Base-by-base conservation (phyloP, 371 early-diverging fungal genomes). In the Syncephalis fuscata region DNA sequence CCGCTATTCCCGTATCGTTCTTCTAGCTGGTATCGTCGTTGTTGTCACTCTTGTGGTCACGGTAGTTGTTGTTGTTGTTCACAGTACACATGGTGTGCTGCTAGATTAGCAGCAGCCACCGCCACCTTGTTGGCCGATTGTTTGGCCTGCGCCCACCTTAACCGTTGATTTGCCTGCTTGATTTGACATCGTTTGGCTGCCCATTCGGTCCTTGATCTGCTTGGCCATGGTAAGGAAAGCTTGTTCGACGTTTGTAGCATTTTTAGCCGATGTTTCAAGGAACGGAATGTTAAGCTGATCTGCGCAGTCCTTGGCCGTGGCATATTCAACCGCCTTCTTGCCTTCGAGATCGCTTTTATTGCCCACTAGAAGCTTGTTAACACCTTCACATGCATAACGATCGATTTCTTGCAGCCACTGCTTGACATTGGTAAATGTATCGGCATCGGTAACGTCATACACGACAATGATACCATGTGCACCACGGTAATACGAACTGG, bases 381-480 rank as follows among this genome's bases (percentile, higher is more conserved):
- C 75, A 36, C 66, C 82, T 57, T 91, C 89, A 24, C 81, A 82
- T 25, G 93, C 96, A 62, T 97, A 89, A 56, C 92, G 88, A 60
- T 91, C 90, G 64, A 99, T 94, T 65, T 99, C 97, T 50, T 86
- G 78, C 50, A 99, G 78, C 99, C 99, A 99, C 60, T 88, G 76
- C 67, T 78, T 78, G 25, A 85, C 83, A 59, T 85, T 82, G 58
- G 76, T 74, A 68, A 98, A 99, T 38, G 92, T 85, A 45, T 95
- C 85, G 59, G 78, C 77, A 67, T 98, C 95, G 3, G 94, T 92
- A 38, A 97, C 91, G 67, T 99, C 99, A 68, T 99, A 99, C 21
- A 95, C 95, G 37, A 99, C 82, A 57, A 99, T 78, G 50, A 99
- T 96, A 38, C 99, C 98, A 70, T 97, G 90, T 25, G 99, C 99